Conservation (phyloP, 2,329 filamentous ascomycete genomes). For the Xylaria sp. region DNA sequence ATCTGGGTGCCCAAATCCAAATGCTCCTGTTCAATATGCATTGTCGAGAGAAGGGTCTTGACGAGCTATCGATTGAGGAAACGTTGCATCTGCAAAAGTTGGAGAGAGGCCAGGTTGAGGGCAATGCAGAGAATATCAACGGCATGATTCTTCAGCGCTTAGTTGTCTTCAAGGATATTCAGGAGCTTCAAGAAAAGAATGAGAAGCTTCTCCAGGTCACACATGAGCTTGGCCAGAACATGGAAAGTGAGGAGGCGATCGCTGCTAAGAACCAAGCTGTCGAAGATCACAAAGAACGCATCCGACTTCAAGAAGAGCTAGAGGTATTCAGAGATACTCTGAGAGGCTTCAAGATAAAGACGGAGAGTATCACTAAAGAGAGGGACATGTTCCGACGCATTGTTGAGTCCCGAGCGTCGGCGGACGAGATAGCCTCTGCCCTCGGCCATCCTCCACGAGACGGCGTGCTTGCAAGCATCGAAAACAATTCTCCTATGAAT, state of each 20-base stretch:
- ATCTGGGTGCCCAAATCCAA: slow-evolving; percentile 88
- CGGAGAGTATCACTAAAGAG: slow-evolving; percentile 93
- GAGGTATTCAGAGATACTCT: slow-evolving; percentile 83
- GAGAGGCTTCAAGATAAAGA: slow-evolving; percentile 78
- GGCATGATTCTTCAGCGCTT: slow-evolving; percentile 87
- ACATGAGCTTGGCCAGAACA: slow-evolving; percentile 81
- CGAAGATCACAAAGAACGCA: slow-evolving; percentile 73
- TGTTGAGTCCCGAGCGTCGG: slow-evolving; percentile 72
- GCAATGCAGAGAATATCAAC: slow-evolving; percentile 79
- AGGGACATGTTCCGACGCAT: slow-evolving; percentile 97
- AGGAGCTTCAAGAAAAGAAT: slow-evolving; percentile 87
- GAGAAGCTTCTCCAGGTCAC: slow-evolving; percentile 81
- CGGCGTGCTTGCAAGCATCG: slow-evolving; percentile 63
- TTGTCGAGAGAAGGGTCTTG: slow-evolving; percentile 78
- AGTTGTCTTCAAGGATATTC: slow-evolving; percentile 86
- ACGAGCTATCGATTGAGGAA: slow-evolving; percentile 73
- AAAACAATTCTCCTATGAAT: slow-evolving; percentile 60
- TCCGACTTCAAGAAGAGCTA: slow-evolving; percentile 73
- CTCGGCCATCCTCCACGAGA: slow-evolving; percentile 75
- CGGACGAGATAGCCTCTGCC: slow-evolving; percentile 68
- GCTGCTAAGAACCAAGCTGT: slow-evolving; percentile 67
- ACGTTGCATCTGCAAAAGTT: slow-evolving; percentile 77
- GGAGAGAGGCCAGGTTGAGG: slow-evolving; percentile 74
- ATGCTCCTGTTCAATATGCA: slow-evolving; percentile 88
- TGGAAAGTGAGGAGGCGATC: slow-evolving; percentile 88